These are phyloP conservation scores for Podospora australis DNA, from an alignment of 495 filamentous ascomycete genomes.

Conservation along the genomic window DNA sequence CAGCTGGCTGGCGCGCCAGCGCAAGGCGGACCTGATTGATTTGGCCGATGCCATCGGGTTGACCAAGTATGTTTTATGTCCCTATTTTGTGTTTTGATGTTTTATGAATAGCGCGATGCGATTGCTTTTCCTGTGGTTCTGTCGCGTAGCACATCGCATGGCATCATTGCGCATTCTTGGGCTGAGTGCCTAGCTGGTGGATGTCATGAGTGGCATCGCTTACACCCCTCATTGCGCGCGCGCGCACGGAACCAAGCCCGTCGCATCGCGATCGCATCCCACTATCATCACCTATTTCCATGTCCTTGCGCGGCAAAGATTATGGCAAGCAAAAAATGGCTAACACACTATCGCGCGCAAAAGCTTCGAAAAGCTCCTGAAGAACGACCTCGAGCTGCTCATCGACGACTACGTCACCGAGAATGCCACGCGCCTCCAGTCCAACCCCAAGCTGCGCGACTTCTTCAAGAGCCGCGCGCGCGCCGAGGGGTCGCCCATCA, in stretches of 20 bases:
- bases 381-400: constrained; percentile 70
- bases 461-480: constrained; percentile 66
- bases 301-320: neutral
- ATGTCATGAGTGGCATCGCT: neutral
- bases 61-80: constrained; percentile 56
- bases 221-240: neutral
- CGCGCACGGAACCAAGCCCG: neutral
- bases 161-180: neutral
- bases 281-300: neutral
- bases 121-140: neutral
- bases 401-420: constrained; percentile 70
- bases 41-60: constrained; percentile 68
- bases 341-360: constrained; percentile 1
- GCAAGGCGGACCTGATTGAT: constrained; percentile 73
- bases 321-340: neutral
- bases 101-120: too few relatives aligned
- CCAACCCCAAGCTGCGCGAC: constrained; percentile 57
- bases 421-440: constrained; percentile 54
- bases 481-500: constrained; percentile 62
- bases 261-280: constrained; percentile 1
- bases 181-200: neutral
- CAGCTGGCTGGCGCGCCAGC: constrained; percentile 75
- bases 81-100: too few relatives aligned
- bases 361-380: constrained; percentile 67
- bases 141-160: neutral